Evolutionary conservation across 2,329 filamentous ascomycete genomes (phyloP), one percentile per base, ranked within the genome.

Genomic region (Escovopsis sp.): DNA sequence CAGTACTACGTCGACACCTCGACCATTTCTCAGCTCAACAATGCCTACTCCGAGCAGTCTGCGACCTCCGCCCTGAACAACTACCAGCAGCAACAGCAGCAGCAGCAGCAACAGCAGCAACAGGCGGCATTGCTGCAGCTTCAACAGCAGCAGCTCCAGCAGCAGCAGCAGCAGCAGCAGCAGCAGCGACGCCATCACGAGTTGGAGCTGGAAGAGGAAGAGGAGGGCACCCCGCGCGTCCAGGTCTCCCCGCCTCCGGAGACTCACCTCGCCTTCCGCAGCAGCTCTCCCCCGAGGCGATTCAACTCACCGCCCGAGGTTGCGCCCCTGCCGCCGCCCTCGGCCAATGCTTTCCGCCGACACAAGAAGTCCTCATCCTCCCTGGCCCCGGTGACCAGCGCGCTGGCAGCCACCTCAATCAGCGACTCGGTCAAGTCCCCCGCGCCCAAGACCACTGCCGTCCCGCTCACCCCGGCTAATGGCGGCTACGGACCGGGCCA

Each of bases 401-500:
- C 58, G 23, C 53, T 70, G 23, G 60, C 65, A 33, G 54, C 68
- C 32, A 49, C 60, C 31, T 51, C 59, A 12, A 62, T 68, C 9
- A 55, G 56, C 2, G 54, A 57, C 18, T 49, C 46, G 16, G 66
- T 66, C 33, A 76, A 70, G 55, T 72, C 72, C 18, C 65, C 74
- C 27, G 82, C 69, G 1, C 83, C 84, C 38, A 90, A 86, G 64
- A 81, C 83, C 27, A 73, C 81, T 29, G 73, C 74, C 27, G 81
- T 94, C 55, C 85, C 88, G 5, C 65, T 76, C 27, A 88, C 85
- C 6, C 86, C 85, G 2, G 62, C 79, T 57, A 86, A 78, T 27
- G 86, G 86, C 42, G 80, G 78, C 6, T 96, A 96, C 51, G 90
- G 86, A 32, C 90, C 90, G 38, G 90, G 90, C 36, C 87, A 94